phyloP scores from a whole-genome alignment of 257 asterid species.

The Catharanthus roseus region DNA sequence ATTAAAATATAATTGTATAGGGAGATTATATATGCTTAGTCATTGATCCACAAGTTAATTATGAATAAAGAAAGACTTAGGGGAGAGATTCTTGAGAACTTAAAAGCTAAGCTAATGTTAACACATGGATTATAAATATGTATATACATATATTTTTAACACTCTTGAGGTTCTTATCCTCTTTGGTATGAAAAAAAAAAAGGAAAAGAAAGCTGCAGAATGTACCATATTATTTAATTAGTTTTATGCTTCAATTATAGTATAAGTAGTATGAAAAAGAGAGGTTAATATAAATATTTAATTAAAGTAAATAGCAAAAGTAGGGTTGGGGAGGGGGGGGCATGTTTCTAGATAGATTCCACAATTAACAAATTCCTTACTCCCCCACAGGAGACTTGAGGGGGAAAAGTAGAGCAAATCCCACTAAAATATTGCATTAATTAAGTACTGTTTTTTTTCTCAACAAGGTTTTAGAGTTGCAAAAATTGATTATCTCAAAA shows the following conservation, averaged over 20 bases:
- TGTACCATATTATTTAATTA: too few species aligned
- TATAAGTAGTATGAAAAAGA: slow-evolving; percentile 19
- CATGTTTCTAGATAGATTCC: slow-evolving; percentile 28
- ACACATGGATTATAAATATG: too few species aligned
- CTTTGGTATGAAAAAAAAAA: too few species aligned
- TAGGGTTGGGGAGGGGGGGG: neutral
- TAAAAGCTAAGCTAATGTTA: neutral
- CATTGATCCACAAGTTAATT: neutral
- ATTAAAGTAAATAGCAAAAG: too few species aligned
- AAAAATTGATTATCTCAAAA: neutral
- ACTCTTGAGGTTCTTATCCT: too few species aligned
- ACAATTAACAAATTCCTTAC: slow-evolving; percentile 20
- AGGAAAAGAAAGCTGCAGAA: too few species aligned
- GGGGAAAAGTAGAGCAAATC: slow-evolving; percentile 1
- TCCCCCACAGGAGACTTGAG: slow-evolving; percentile 31
- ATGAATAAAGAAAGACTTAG: neutral
- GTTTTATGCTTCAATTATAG: too few species aligned
- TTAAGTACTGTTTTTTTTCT: too few species aligned
- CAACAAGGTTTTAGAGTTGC: neutral
- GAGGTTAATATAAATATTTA: neutral
- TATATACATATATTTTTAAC: too few species aligned
- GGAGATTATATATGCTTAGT: too few species aligned
- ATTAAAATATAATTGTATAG: too few species aligned
- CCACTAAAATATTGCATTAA: neutral
- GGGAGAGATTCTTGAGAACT: slow-evolving; percentile 1